Base-by-base conservation (phyloP, 108 stramenopile species). In the Fistulifera pelliculosa region DNA sequence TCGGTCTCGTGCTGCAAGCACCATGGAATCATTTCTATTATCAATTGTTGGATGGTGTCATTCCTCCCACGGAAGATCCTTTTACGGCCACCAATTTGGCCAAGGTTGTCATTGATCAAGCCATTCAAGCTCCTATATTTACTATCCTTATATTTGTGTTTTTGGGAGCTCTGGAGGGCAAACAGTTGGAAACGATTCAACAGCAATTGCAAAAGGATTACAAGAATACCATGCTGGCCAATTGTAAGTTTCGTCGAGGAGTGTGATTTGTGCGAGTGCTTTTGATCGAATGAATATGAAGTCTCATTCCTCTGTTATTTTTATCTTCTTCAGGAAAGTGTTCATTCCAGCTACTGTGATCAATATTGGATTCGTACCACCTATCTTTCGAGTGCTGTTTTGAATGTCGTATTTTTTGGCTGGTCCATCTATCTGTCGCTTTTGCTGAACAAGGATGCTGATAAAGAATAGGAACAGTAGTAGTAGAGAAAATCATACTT, bases 11-110 rank as follows among this genome's bases (percentile, higher is more conserved):
- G 44, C 58, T 95, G 5, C 92, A 93, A 61, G 94, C 94, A n/a
- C 94, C 92, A 0, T 90, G 88, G 84, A 90, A 87, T 69, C 90
- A 96, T 63, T 94, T 74, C 58, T 96, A 90, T 51, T 94, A 93
- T 53, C 62, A 65, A 7, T n/a, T 81, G 10, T 70, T 96, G 45
- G 94, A 96, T 56, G 81, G 80, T 23, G 83, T 75, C 39, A 57
- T 96, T 12, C 94, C 94, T 15, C 90, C 94, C n/a, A 94, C 92
- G 8, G 69, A 66, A 41, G 87, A 94, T 50, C 92, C 92, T 11
- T 84, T 83, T 42, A 87, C 90, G 2, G 31, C 72, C 47, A 91
- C 89, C 6, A 96, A 90, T 14, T 81, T 57, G 8, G 59, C 90
- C 40, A 62, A 62, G 45, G 82, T 91, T 1, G 54, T 82, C 41